These are phyloP conservation scores for Capronia americana DNA, from an alignment of 2,329 filamentous ascomycete genomes.

Conservation along the genomic window DNA sequence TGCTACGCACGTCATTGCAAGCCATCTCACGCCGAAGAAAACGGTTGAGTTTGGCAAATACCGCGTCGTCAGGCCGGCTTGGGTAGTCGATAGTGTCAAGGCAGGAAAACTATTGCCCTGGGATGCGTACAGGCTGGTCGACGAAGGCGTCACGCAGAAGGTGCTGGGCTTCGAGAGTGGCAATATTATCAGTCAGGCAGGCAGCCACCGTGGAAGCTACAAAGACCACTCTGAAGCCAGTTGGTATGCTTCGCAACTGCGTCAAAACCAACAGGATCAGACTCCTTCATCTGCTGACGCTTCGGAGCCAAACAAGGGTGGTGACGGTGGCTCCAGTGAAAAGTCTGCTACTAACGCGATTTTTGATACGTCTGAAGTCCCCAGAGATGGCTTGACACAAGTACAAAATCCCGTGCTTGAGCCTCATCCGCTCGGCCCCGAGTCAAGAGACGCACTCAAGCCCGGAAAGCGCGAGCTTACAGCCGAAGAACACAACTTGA, in stretches of 20 bases:
- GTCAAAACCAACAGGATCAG: slow-evolving; percentile 1
- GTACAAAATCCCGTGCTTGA: neutral
- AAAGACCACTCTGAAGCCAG: slow-evolving; percentile 80
- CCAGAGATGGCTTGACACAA: neutral
- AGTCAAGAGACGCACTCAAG: neutral
- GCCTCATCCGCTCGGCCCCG: neutral
- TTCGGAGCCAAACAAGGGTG: neutral
- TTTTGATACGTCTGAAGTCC: neutral
- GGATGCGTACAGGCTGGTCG: slow-evolving; percentile 81
- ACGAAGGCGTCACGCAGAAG: slow-evolving; percentile 83
- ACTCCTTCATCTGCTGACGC: neutral
- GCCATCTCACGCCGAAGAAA: slow-evolving; percentile 89
- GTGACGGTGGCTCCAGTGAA: neutral
- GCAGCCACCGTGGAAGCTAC: slow-evolving; percentile 69
- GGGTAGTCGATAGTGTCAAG: slow-evolving; percentile 87
- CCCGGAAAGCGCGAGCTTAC: slow-evolving; percentile 62
- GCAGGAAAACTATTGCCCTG: slow-evolving; percentile 84
- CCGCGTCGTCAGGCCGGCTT: slow-evolving; percentile 90
- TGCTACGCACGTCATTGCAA: slow-evolving; percentile 95
- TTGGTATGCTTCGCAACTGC: slow-evolving; percentile 79
- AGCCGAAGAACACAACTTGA: slow-evolving; percentile 90
- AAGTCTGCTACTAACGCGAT: neutral
- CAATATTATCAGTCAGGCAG: slow-evolving; percentile 70
- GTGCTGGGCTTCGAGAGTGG: slow-evolving; percentile 70
- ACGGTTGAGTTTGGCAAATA: slow-evolving; percentile 85